Percentiles rank a stretch among this genome's conserved stretches.
Conservation (phyloP, 1,284 basidiomycete species). For the Leccinum solheimii region DNA sequence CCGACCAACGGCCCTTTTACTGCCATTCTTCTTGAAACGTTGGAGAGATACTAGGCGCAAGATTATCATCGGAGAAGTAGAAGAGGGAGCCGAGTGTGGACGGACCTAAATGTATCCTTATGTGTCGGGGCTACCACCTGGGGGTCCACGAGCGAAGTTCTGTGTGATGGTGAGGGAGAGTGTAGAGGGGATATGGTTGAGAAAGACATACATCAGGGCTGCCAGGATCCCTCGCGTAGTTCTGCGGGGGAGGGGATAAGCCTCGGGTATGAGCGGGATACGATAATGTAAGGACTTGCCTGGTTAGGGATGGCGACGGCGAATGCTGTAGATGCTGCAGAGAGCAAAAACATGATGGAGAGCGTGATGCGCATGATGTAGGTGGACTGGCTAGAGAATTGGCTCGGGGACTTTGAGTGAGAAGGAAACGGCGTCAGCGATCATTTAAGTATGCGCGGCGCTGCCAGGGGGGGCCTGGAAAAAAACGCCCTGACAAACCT, state of each 20-base stretch:
- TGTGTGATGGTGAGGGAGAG: background rate
- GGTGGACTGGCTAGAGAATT: background rate
- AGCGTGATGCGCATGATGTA: constrained; percentile 18
- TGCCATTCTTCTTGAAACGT: background rate
- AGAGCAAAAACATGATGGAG: constrained; percentile 13
- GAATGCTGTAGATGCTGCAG: constrained; percentile 10
- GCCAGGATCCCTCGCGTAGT: background rate
- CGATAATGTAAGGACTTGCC: constrained; percentile 2
- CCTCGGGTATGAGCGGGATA: background rate
- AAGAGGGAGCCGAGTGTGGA: background rate
- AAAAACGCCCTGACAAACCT: constrained; percentile 9
- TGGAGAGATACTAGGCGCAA: background rate
- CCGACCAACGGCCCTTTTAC: background rate
- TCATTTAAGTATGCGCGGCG: constrained; percentile 9
- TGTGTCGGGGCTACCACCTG: background rate
- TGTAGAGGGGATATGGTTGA: background rate
- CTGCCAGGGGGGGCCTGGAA: constrained; percentile 1
- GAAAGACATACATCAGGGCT: constrained; percentile 2
- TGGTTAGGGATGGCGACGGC: constrained; percentile 19
- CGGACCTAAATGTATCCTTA: background rate
- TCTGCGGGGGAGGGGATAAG: constrained; percentile 1
- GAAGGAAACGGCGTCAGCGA: background rate
- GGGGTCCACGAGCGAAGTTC: background rate
- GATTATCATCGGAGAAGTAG: background rate
- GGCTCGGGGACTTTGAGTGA: background rate